phyloP scores from a whole-genome alignment of 2,329 filamentous ascomycete genomes.

The Aspergillus sp. region DNA sequence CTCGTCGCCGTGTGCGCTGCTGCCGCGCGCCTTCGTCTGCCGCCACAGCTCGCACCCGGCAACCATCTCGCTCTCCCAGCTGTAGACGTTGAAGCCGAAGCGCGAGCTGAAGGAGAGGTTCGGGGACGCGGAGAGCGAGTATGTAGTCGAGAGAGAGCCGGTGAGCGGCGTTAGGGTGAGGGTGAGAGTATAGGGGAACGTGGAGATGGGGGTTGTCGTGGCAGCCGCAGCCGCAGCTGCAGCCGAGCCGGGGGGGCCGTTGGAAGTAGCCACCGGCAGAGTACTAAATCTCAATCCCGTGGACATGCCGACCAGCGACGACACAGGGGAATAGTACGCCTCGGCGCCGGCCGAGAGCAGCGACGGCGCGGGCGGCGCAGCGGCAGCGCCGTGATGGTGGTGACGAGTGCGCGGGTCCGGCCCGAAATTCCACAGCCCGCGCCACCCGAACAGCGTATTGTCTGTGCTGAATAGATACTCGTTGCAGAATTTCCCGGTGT shows the following conservation, averaged over 20 bases:
- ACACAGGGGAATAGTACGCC: slow-evolving; percentile 88
- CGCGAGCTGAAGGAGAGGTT: slow-evolving; percentile 78
- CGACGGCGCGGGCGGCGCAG: slow-evolving; percentile 54
- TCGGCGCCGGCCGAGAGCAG: slow-evolving; percentile 87
- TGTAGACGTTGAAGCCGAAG: slow-evolving; percentile 97
- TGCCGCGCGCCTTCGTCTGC: slow-evolving; percentile 39
- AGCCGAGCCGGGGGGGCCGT: slow-evolving; percentile 5
- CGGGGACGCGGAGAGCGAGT: slow-evolving; percentile 77
- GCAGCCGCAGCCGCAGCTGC: not conserved
- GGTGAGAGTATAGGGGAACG: slow-evolving; percentile 87
- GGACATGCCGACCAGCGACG: slow-evolving; percentile 87
- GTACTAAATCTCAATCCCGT: slow-evolving; percentile 85
- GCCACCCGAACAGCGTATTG: slow-evolving; percentile 74
- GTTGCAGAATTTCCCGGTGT: slow-evolving; percentile 75
- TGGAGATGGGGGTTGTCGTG: slow-evolving; percentile 45
- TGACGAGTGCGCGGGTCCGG: slow-evolving; percentile 51
- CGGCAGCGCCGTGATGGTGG: slow-evolving; percentile 9
- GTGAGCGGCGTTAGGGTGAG: slow-evolving; percentile 89
- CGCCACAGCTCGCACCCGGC: slow-evolving; percentile 92
- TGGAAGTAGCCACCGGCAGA: slow-evolving; percentile 47
- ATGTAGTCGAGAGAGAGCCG: slow-evolving; percentile 83
- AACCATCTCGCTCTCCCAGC: slow-evolving; percentile 89
- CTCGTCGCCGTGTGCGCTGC: slow-evolving; percentile 23
- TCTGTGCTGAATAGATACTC: slow-evolving; percentile 91
- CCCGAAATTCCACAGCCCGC: slow-evolving; percentile 92